Evolutionary conservation across 1,139 yeast species (phyloP), one percentile per base, ranked within the genome.

Genomic region (Lodderomyces oxycetoniae): DNA sequence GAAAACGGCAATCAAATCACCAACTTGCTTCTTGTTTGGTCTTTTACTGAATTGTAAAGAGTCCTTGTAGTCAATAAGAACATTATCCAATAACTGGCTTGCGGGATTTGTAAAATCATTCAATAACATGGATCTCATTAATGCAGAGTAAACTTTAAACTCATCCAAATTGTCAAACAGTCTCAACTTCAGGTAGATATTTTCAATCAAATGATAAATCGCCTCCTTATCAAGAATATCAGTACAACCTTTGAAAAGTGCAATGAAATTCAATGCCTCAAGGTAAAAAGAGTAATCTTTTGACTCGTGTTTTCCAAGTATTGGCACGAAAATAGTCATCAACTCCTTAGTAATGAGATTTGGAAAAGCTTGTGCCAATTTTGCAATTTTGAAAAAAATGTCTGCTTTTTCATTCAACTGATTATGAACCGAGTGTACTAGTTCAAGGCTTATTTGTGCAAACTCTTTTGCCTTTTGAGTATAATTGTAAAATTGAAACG

Each of bases 361-460:
- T 3, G 71, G 69, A 35, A 54, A 56, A 19, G 42, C 38, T 16
- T 48, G 50, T 26, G 63, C 45, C 22, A 58, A 48, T 8, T 42
- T 39, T 20, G 63, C 43, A 12, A 66, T 37, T 24, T 52, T 46
- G 3, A 67, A 63, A 12, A 63, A 45, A 12, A 64, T 42, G n/a
- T n/a, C n/a, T 2, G 22, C 17, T 6, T 40, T 22, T 38, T 54
- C 52, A 40, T 54, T 64, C 33, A 66, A 50, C 28, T 62, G 55
- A 11, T 48, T 48, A 5, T 50, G 42, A 12, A 83, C 73, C 21
- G 77, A 65, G 30, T 47, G 53, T 41, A 79, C 71, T 40, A 82
- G 64, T 45, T 79, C 85, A 36, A 75, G 52, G 0, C 83, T 82
- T 38, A 82, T 73, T 50, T 77, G 74, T 43, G 73, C 70, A 51